These are phyloP conservation scores for Lathyrus oleraceus DNA, from an alignment of 306 rosid genomes.

Conservation along the genomic window DNA sequence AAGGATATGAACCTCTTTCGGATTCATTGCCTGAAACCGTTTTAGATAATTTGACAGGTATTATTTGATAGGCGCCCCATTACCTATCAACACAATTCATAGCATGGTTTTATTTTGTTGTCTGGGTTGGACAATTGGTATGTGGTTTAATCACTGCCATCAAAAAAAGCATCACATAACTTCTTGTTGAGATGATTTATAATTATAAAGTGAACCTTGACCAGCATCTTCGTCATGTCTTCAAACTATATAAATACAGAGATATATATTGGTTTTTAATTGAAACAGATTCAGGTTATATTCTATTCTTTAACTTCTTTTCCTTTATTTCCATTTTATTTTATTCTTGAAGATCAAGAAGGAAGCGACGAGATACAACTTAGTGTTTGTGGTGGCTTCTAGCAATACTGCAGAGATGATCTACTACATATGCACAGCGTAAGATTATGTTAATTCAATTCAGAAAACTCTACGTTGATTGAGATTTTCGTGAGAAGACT, in stretches of 20 bases:
- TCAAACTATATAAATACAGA: neutral
- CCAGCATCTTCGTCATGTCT: constrained; percentile 20
- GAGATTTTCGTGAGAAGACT: neutral
- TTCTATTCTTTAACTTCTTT: neutral
- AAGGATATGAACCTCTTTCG: constrained; percentile 52
- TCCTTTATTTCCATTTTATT: constrained; percentile 7
- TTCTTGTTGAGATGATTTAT: constrained; percentile 7
- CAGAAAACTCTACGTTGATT: neutral
- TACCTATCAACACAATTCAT: constrained; percentile 4
- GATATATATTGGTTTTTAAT: neutral
- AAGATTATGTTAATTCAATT: constrained; percentile 23
- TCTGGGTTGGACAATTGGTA: constrained; percentile 8
- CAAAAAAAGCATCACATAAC: neutral
- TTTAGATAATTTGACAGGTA: constrained; percentile 38
- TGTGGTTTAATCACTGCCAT: neutral
- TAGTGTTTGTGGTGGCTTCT: constrained; percentile 34
- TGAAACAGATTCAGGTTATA: neutral
- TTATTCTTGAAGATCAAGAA: constrained; percentile 41
- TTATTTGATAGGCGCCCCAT: constrained; percentile 12
- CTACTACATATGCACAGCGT: constrained; percentile 21
- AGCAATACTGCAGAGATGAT: constrained; percentile 8
- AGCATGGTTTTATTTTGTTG: neutral
- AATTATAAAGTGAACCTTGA: neutral
- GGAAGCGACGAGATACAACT: constrained; percentile 36
- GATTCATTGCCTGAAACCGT: constrained; percentile 29